Base-by-base conservation (phyloP, 1,284 basidiomycete species). In the Ustilago sp. region DNA sequence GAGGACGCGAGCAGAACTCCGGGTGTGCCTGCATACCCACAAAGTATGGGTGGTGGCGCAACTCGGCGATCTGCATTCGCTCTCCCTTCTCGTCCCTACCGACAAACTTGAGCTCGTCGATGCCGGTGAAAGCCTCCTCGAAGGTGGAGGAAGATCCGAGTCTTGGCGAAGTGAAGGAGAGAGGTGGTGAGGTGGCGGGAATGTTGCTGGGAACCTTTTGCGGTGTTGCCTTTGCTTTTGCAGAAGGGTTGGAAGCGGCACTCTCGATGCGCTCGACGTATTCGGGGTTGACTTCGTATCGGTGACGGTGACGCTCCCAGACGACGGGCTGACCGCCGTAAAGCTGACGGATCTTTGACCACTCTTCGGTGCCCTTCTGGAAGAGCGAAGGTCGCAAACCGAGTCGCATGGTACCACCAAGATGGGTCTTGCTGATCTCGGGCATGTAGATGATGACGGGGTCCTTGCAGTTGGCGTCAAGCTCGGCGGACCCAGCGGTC, bases 401-500 rank as follows among this genome's bases (percentile, higher is more conserved):
- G 15, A 98, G 90, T 23, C 96, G 92, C 96, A 99, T 99, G 28
- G 96, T 99, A 34, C 96, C 96, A 63, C 96, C 96, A 90, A 99
- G 94, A 80, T 99, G 95, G 8, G 95, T 98, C 86, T 93, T 94
- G 52, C 94, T 97, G 80, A 99, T 94, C 87, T 99, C 96, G 35
- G 96, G 96, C 96, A 99, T 99, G 90, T 96, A 99, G 80, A 98
- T 90, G 87, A 99, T 90, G 64, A 95, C 90, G 0, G 93, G 93
- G 77, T 94, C 89, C 19, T 87, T 83, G 28, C 88, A 88, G 15
- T 86, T 80, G 38, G 89, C 87, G 51, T 90, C 88, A 79, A 99
- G 93, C 87, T 99, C 96, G 32, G 91, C 88, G 2, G 95, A 98
- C 68, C 92, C 92, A n/a, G 95, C 94, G 59, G 91, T 93, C 93